Percentiles rank a stretch among this genome's conserved stretches.
These are phyloP conservation scores for Cinchona pubescens DNA, from an alignment of 257 asterid species.

Conservation along the genomic window DNA sequence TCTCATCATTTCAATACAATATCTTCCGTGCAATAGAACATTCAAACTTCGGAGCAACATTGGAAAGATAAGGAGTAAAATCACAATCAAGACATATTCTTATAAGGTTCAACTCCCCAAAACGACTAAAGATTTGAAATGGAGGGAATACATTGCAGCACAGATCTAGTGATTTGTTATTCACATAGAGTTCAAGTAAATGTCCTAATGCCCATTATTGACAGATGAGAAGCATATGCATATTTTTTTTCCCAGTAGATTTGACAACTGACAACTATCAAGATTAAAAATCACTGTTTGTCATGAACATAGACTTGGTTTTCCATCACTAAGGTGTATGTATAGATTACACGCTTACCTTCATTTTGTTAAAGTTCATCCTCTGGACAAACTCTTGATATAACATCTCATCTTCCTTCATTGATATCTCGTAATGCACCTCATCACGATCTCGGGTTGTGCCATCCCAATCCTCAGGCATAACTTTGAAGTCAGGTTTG, in stretches of 20 bases:
- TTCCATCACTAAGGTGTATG: neutral
- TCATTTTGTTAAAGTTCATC: conserved; percentile 81
- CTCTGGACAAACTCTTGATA: conserved; percentile 82
- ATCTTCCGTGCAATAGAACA: neutral
- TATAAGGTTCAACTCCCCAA: neutral
- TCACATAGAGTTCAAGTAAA: neutral
- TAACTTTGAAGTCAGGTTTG: conserved; percentile 91
- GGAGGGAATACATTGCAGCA: neutral
- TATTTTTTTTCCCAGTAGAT: neutral
- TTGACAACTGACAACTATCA: neutral
- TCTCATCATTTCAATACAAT: neutral
- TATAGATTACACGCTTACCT: conserved; percentile 36
- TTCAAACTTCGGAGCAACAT: too few species aligned
- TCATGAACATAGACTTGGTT: neutral
- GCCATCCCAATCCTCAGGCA: conserved; percentile 99
- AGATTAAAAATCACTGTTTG: neutral
- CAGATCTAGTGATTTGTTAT: neutral
- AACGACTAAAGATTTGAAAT: neutral
- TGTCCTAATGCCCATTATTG: neutral
- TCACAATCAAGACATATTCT: neutral
- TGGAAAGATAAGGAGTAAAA: neutral
- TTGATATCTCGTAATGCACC: conserved; percentile 91
- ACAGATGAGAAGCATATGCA: neutral
- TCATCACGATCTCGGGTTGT: conserved; percentile 92
- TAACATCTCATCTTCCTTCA: conserved; percentile 87